Evolutionary conservation across 2,329 filamentous ascomycete genomes (phyloP).

Genomic region (Aspergillus ochraceus): DNA sequence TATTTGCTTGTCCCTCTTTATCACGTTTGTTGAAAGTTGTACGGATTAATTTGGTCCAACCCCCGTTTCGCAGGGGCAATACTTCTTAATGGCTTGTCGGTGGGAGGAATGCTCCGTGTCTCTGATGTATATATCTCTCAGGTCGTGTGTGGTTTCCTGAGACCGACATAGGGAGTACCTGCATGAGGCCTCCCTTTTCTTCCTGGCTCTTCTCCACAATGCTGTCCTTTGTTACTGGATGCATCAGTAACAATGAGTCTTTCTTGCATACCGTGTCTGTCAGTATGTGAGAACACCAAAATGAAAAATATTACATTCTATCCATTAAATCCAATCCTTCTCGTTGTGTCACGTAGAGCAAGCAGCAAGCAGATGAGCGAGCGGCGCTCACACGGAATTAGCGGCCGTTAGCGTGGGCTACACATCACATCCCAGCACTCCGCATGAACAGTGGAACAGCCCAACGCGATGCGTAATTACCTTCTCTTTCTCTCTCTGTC

Average conservation of each 20-base stretch:
- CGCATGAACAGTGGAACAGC: background rate
- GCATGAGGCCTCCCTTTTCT: background rate
- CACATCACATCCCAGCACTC: background rate
- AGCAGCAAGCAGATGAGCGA: background rate
- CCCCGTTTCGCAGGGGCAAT: background rate
- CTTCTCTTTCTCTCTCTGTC: background rate
- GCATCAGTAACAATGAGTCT: background rate
- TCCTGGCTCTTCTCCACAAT: background rate
- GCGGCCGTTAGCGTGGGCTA: background rate
- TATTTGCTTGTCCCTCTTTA: background rate
- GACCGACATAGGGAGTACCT: background rate
- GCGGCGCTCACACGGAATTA: background rate
- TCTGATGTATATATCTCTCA: constrained; percentile 3
- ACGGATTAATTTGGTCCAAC: background rate
- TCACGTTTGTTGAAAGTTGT: background rate
- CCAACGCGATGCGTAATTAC: too few relatives aligned
- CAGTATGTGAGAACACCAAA: background rate
- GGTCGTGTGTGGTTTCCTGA: background rate
- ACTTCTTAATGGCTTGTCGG: background rate
- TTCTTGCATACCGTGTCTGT: too few relatives aligned
- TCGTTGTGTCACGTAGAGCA: background rate
- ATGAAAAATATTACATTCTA: background rate
- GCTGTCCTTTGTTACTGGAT: background rate
- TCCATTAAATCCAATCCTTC: too few relatives aligned
- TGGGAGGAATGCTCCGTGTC: background rate